Conservation (phyloP, 495 filamentous ascomycete species). For the Xylaria longipes region DNA sequence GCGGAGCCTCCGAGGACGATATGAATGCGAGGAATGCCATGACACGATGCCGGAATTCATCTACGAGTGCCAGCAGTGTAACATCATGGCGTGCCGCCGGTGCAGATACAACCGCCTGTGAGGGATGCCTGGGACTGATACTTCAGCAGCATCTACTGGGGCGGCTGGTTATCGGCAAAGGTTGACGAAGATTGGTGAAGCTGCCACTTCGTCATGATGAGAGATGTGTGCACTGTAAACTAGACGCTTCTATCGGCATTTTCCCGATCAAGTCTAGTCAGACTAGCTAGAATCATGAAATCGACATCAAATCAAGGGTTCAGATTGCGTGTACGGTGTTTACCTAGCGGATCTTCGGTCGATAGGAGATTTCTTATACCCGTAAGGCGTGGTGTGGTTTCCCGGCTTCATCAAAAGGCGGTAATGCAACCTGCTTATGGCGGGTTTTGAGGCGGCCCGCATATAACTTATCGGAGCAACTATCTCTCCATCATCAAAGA, state of each 20-base stretch:
- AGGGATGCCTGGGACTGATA: background rate
- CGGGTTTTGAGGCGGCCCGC: background rate
- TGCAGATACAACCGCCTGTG: slow-evolving; percentile 39
- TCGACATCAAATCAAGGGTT: background rate
- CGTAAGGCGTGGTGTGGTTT: background rate
- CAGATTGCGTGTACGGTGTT: too few relatives aligned
- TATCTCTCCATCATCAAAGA: slow-evolving; percentile 10
- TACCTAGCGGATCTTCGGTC: background rate
- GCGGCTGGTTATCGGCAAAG: background rate
- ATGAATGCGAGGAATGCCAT: slow-evolving; percentile 39
- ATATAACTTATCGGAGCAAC: slow-evolving; percentile 15
- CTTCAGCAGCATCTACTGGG: background rate
- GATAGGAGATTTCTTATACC: background rate
- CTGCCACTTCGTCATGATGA: background rate
- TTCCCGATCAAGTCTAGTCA: background rate
- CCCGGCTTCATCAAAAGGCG: background rate
- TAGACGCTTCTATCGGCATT: background rate
- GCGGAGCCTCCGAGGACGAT: slow-evolving; percentile 22
- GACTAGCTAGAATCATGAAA: background rate
- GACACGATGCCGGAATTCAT: slow-evolving; percentile 35
- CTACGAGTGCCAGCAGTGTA: slow-evolving; percentile 41
- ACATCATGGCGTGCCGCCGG: slow-evolving; percentile 35
- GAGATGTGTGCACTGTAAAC: background rate
- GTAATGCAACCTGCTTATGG: slow-evolving; percentile 18
- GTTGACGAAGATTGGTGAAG: background rate